Evolutionary conservation across 495 filamentous ascomycete genomes (phyloP).

Genomic region (Tuber indicum): DNA sequence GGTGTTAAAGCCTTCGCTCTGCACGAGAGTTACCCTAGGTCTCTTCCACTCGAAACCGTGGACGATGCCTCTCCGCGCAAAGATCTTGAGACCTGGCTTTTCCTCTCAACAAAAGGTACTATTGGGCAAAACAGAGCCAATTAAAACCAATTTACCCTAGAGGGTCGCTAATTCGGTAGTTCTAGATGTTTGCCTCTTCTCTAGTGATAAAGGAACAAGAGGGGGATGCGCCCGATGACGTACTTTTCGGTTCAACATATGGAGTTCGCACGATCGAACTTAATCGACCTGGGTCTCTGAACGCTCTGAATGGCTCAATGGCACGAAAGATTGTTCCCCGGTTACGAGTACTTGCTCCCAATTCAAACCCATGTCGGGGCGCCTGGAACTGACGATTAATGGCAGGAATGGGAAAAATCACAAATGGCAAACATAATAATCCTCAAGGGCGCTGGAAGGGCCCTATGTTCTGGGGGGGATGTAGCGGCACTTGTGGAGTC

Average conservation of each 20-base stretch:
- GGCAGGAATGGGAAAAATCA: slow-evolving; percentile 86
- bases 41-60: slow-evolving; percentile 53
- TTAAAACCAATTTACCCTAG: slow-evolving; percentile 15
- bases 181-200: slow-evolving; percentile 54
- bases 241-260: slow-evolving; percentile 79
- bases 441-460: slow-evolving; percentile 81
- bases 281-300: slow-evolving; percentile 83
- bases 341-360: slow-evolving; percentile 51
- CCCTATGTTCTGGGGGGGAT: slow-evolving; percentile 91
- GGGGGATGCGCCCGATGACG: slow-evolving; percentile 77
- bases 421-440: slow-evolving; percentile 86
- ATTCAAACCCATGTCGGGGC: neutral
- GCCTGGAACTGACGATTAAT: slow-evolving; percentile 6
- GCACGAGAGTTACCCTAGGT: slow-evolving; percentile 48
- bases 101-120: slow-evolving; percentile 49
- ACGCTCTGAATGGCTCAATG: slow-evolving; percentile 90
- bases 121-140: neutral
- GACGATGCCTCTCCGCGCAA: slow-evolving; percentile 82
- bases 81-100: slow-evolving; percentile 60
- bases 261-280: slow-evolving; percentile 89
- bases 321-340: slow-evolving; percentile 81
- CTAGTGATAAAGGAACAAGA: slow-evolving; percentile 49
- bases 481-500: slow-evolving; percentile 66
- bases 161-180: slow-evolving; percentile 3
- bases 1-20: slow-evolving; percentile 51